Evolutionary conservation across 495 filamentous ascomycete species (phyloP), one percentile per base, ranked within the genome.

Genomic region (Penicillium flavigenum): DNA sequence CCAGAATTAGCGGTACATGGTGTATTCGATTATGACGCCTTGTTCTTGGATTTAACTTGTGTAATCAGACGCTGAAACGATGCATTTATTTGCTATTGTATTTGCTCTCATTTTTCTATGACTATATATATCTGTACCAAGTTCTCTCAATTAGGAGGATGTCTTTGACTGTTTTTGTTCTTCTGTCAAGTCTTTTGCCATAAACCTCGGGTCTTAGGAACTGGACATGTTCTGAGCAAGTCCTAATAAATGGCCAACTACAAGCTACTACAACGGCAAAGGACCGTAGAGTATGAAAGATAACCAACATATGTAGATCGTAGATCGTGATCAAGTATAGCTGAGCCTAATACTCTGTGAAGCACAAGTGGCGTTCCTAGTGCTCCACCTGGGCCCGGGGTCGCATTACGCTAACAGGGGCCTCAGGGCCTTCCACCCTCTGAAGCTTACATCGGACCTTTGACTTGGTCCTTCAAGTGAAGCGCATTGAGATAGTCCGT

Each of bases 81-180:
- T 54, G 24, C 47, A 52, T 55, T 27, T 34, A 7, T 39, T 29
- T 45, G 34, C 22, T 53, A 20, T 31, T 45, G 20, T 51, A 55
- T 49, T 50, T 49, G 36, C 16, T 52, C 36, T 49, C 47, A 79
- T 59, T 76, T 73, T 71, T 74, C 77, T 58, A 75, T 75, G 52
- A 72, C 61, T 36, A 68, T 59, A 68, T 59, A 44, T n/a, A 26
- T 48, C 5, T 42, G 26, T 51, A 32, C 24, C 19, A 41, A 52
- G 22, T 51, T 52, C 22, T 27, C 39, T 59, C 31, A 17, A 42
- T 54, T 9, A 34, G 39, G 38, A 32, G 38, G 32, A 51, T 51
- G n/a, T 38, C 11, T 49, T 22, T 24, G 19, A n/a, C 58, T 54
- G 43, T 53, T 36, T 36, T 53, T 49, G 1, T 46, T 24, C 20